Conservation (phyloP, 192 early-diverging fungal species). For the Thoreauomyces humboldtii region DNA sequence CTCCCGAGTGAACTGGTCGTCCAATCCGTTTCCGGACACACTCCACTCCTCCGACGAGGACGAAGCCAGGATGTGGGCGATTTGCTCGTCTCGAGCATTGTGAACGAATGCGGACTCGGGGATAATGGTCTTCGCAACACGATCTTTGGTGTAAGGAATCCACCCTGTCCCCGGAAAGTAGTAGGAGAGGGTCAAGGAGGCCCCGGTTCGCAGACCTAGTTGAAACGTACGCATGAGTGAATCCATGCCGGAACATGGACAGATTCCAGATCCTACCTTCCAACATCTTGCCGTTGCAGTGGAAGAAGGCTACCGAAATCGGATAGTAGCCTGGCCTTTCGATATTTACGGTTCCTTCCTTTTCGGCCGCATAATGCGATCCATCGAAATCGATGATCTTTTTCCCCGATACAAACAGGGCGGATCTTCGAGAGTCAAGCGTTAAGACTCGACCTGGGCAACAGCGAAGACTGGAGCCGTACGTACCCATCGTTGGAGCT, state of each 20-base stretch:
- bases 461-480: too few relatives aligned
- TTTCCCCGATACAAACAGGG: conserved; percentile 19
- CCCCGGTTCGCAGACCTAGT: neutral
- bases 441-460: too few relatives aligned
- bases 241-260: neutral
- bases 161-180: conserved; percentile 8
- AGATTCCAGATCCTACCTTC: conserved; percentile 14
- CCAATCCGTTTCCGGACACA: too few relatives aligned
- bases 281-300: conserved; percentile 25
- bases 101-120: conserved; percentile 9
- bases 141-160: conserved; percentile 10
- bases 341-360: conserved; percentile 26
- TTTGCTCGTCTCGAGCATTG: conserved; percentile 8
- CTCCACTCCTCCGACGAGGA: too few relatives aligned
- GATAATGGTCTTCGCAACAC: conserved; percentile 4
- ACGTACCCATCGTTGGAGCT: conserved; percentile 21
- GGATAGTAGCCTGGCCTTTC: conserved; percentile 22
- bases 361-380: conserved; percentile 21
- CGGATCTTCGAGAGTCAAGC: neutral
- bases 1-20: too few relatives aligned
- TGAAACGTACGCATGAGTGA: neutral
- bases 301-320: conserved; percentile 18
- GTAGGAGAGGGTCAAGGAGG: neutral
- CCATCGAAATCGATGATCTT: conserved; percentile 30
- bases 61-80: conserved; percentile 1